phyloP scores from a whole-genome alignment of 805 yeast genomes.

The Zygoascus bituminiphila region DNA sequence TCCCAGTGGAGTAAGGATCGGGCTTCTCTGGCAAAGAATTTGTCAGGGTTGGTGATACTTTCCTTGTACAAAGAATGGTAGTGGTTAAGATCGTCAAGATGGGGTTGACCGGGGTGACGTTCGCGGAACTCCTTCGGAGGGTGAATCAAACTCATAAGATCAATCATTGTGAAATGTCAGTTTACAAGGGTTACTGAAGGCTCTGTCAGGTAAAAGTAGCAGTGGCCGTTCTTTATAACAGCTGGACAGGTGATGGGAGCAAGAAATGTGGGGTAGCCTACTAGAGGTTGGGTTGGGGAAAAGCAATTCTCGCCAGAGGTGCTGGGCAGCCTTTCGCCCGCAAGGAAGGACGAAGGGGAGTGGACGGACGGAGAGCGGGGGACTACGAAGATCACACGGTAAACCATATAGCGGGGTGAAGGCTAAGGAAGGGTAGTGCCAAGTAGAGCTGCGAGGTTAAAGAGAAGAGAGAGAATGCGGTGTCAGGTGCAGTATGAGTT shows the following conservation, averaged over 20 bases:
- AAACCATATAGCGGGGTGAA: too few species aligned
- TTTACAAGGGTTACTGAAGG: too few species aligned
- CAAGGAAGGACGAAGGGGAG: not conserved
- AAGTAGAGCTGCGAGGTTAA: too few species aligned
- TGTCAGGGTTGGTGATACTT: constrained; percentile 71
- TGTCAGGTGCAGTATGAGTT: too few species aligned
- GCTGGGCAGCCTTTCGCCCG: not conserved
- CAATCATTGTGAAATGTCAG: too few species aligned
- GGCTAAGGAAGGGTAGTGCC: too few species aligned
- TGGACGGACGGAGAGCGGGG: too few species aligned
- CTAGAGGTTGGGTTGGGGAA: not conserved
- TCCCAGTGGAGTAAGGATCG: constrained; percentile 70
- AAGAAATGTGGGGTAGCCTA: not conserved
- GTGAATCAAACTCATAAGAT: constrained; percentile 13
- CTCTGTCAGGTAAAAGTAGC: too few species aligned
- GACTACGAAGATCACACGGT: too few species aligned
- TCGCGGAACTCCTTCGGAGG: constrained; percentile 22
- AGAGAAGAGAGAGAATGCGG: too few species aligned
- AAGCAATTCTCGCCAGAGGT: not conserved
- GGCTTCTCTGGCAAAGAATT: constrained; percentile 74
- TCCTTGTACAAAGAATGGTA: constrained; percentile 62
- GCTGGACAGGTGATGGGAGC: not conserved
- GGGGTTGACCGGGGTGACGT: constrained; percentile 33
- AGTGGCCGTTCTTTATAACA: too few species aligned
- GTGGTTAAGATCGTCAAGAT: constrained; percentile 52